Conservation (phyloP, 1,284 basidiomycete species). For the Golubevia pallescens region DNA sequence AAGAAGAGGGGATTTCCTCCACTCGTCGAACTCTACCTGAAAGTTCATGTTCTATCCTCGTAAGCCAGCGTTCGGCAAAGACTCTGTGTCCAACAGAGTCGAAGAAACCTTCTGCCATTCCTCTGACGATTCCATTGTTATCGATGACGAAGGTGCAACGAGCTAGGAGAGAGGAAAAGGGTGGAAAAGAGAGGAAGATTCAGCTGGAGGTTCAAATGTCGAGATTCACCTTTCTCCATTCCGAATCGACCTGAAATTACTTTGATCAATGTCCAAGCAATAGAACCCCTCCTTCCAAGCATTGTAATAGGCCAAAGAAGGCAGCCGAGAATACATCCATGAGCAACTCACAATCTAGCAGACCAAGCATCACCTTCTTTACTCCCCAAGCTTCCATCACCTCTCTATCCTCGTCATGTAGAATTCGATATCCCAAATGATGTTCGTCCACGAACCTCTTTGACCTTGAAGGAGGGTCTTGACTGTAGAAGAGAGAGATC, state of each 20-base stretch:
- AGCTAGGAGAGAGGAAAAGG: not conserved
- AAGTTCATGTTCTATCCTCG: constrained; percentile 42
- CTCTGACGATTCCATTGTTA: constrained; percentile 40
- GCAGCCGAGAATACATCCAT: no score
- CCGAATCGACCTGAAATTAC: no score
- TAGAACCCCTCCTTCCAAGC: no score
- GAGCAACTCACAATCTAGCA: constrained; percentile 22
- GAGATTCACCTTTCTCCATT: no score
- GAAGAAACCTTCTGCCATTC: constrained; percentile 40
- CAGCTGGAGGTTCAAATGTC: not conserved
- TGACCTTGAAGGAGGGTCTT: constrained; percentile 27
- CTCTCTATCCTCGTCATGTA: constrained; percentile 31
- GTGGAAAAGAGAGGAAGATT: not conserved
- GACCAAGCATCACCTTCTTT: constrained; percentile 23
- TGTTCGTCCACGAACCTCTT: constrained; percentile 42
- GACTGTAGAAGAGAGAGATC: constrained; percentile 8
- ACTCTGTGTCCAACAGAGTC: constrained; percentile 34
- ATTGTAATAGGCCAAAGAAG: no score
- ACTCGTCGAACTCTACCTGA: constrained; percentile 20
- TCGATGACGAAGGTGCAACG: constrained; percentile 50
- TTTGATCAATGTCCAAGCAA: no score
- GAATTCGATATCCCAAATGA: constrained; percentile 30
- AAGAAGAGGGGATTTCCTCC: constrained; percentile 9
- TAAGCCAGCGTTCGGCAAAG: constrained; percentile 49
- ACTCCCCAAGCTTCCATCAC: constrained; percentile 39